phyloP scores from a whole-genome alignment of 768 basidiomycete species.

The Asterophora parasitica region DNA sequence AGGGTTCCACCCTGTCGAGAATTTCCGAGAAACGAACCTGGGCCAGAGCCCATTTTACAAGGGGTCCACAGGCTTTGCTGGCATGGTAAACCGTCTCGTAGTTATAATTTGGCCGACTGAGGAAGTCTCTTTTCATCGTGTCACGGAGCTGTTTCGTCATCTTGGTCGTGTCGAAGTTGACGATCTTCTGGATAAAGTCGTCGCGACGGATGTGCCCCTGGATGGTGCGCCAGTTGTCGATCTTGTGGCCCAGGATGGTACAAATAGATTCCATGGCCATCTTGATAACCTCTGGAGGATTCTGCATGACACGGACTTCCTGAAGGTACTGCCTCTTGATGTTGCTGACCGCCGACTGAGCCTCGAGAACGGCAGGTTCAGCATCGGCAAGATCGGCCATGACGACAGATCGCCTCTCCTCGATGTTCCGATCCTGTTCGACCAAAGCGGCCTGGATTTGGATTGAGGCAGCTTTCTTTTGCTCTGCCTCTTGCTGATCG shows the following conservation, averaged over 20 bases:
- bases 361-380: constrained; percentile 94
- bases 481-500: constrained; percentile 98
- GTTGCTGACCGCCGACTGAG: constrained; percentile 92
- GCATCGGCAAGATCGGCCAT: constrained; percentile 96
- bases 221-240: constrained; percentile 95
- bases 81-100: constrained; percentile 95
- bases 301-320: constrained; percentile 97
- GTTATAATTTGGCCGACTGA: constrained; percentile 86
- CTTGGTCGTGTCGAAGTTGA: constrained; percentile 90
- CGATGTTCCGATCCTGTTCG: constrained; percentile 86
- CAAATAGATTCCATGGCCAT: constrained; percentile 98
- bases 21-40: constrained; percentile 98
- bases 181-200: constrained; percentile 93
- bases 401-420: constrained; percentile 82
- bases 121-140: constrained; percentile 87
- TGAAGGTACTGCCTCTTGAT: constrained; percentile 95
- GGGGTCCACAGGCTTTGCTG: constrained; percentile 94
- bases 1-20: constrained; percentile 92
- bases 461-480: constrained; percentile 95
- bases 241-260: constrained; percentile 91
- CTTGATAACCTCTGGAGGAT: constrained; percentile 97
- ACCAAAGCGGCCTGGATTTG: constrained; percentile 92
- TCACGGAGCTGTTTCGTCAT: constrained; percentile 91
- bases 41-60: constrained; percentile 97
- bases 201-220: constrained; percentile 94